Conservation (phyloP, 2,329 filamentous ascomycete genomes). For the Cladosporium austrohemisphaericum region DNA sequence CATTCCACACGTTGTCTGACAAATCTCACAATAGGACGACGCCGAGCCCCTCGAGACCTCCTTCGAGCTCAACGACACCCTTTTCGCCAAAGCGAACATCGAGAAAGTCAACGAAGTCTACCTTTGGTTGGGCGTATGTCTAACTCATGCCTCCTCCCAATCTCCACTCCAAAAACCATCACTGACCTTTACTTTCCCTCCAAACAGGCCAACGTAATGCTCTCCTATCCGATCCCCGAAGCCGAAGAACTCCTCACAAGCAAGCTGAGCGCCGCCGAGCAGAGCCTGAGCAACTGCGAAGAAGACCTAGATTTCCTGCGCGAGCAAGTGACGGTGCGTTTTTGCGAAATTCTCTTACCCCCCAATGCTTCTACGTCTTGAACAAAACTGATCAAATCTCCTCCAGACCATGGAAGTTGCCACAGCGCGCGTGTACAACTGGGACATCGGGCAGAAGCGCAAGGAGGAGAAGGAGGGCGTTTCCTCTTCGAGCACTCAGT, state of each 20-base stretch:
- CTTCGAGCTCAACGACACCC: slow-evolving; percentile 93
- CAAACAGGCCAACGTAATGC: slow-evolving; percentile 85
- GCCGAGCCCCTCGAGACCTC: slow-evolving; percentile 78
- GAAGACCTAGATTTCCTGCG: slow-evolving; percentile 94
- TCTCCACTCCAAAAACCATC: background rate
- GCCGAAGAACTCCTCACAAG: slow-evolving; percentile 72
- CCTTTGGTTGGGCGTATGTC: slow-evolving; percentile 83
- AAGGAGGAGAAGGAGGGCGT: slow-evolving; percentile 72
- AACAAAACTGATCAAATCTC: no score
- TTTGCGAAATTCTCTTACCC: slow-evolving; percentile 17
- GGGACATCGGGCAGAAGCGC: slow-evolving; percentile 93
- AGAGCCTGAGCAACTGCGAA: slow-evolving; percentile 80
- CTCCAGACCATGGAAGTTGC: slow-evolving; percentile 97
- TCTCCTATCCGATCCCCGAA: slow-evolving; percentile 87
- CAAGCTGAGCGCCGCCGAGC: slow-evolving; percentile 75
- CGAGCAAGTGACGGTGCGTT: slow-evolving; percentile 86
- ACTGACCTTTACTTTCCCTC: background rate
- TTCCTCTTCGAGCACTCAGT: no score
- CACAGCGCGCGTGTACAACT: slow-evolving; percentile 96
- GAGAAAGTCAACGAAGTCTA: slow-evolving; percentile 86
- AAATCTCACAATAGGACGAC: slow-evolving; percentile 33
- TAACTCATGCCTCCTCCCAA: background rate
- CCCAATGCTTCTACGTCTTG: no score
- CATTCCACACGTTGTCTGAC: no score
- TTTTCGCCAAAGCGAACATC: slow-evolving; percentile 84